These are phyloP conservation scores for Ophiosphaerella korrae DNA, from an alignment of 2,329 filamentous ascomycete genomes.

Conservation along the genomic window DNA sequence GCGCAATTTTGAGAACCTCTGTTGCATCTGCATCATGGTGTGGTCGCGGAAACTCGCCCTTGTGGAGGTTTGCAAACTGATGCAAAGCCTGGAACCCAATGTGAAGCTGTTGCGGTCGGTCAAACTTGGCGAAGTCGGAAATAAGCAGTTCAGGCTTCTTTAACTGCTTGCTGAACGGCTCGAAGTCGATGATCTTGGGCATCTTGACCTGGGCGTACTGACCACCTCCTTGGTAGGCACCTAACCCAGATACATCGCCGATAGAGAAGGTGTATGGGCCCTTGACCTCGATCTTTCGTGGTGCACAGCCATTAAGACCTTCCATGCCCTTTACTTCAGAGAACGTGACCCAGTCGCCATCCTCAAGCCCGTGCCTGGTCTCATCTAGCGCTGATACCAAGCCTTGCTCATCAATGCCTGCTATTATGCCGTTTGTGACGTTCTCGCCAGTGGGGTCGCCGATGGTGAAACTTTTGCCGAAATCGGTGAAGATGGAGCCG, in stretches of 20 bases:
- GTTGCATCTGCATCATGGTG: constrained; percentile 84
- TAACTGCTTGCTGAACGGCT: constrained; percentile 75
- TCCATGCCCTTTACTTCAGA: constrained; percentile 94
- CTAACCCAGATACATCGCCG: constrained; percentile 85
- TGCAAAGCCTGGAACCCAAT: constrained; percentile 91
- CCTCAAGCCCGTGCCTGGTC: constrained; percentile 90
- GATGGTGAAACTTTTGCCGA: constrained; percentile 90
- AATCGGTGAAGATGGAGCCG: constrained; percentile 95
- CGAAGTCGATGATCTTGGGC: constrained; percentile 92
- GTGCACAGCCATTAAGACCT: constrained; percentile 77
- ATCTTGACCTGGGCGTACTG: constrained; percentile 97
- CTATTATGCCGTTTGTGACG: constrained; percentile 84
- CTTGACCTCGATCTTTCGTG: constrained; percentile 90
- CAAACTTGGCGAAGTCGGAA: constrained; percentile 97
- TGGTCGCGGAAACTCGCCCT: constrained; percentile 75
- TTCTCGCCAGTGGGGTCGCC: constrained; percentile 91
- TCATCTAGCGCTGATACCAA: constrained; percentile 93
- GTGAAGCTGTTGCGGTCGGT: constrained; percentile 90
- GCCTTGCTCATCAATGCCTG: constrained; percentile 85
- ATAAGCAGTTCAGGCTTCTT: constrained; percentile 88
- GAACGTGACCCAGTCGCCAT: constrained; percentile 96
- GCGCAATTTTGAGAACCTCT: constrained; percentile 75
- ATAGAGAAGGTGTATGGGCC: constrained; percentile 97
- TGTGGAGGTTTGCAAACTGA: constrained; percentile 75
- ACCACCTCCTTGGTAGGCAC: constrained; percentile 85